A percentile compares a stretch with the other conserved stretches of the same genome.
Conservation (phyloP, 805 yeast genomes). For the Lipomyces sp. region DNA sequence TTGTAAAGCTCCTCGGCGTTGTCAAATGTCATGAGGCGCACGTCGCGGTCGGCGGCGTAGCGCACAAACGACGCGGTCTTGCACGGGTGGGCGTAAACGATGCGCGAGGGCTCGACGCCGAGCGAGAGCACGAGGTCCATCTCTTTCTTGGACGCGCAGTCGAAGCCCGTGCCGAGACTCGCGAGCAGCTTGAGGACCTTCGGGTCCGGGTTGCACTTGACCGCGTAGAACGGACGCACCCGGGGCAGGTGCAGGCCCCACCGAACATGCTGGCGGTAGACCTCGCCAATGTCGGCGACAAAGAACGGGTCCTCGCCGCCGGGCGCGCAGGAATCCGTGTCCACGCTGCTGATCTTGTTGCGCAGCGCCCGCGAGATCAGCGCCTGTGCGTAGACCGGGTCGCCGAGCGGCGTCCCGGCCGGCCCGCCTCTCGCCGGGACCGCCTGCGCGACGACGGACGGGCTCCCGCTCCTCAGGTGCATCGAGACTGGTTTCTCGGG, state of each 20-base stretch:
- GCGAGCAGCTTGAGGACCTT: conserved; percentile 57
- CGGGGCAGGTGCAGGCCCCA: conserved; percentile 70
- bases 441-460: too few species aligned
- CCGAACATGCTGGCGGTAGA: conserved; percentile 54
- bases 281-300: conserved; percentile 78
- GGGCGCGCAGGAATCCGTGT: conserved; percentile 58
- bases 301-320: conserved; percentile 85
- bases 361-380: conserved; percentile 27
- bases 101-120: conserved; percentile 62
- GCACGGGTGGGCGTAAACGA: conserved; percentile 92
- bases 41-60: conserved; percentile 55
- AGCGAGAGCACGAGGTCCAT: conserved; percentile 60
- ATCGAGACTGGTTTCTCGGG: too few species aligned
- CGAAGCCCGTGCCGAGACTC: conserved; percentile 70
- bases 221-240: conserved; percentile 87
- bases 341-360: conserved; percentile 38
- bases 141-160: conserved; percentile 89
- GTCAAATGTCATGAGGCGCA: conserved; percentile 82
- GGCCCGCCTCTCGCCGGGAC: too few species aligned
- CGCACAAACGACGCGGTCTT: conserved; percentile 80
- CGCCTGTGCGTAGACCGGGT: conserved; percentile 20
- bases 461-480: too few species aligned
- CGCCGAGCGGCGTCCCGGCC: conserved; percentile 2
- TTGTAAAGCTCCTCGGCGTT: conserved; percentile 80
- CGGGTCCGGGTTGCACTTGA: conserved; percentile 82